Evolutionary conservation across 768 basidiomycete species (phyloP).

Genomic region (Suillus fuscotomentosus): DNA sequence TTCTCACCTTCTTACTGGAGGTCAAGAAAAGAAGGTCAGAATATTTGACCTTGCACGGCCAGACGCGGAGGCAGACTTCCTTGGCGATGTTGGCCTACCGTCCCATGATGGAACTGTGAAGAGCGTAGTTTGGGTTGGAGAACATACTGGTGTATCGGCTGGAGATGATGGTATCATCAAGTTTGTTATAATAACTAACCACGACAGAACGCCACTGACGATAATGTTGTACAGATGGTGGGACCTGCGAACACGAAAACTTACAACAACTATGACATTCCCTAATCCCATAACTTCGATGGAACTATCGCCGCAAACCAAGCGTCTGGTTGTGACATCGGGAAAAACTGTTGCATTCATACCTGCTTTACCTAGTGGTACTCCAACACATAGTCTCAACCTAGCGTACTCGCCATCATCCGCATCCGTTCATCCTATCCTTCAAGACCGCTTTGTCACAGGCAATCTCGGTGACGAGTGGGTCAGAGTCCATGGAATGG

Average conservation of each 20-base stretch:
- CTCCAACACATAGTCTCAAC: constrained; percentile 70
- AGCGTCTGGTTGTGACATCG: constrained; percentile 84
- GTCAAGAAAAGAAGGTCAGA: constrained; percentile 96
- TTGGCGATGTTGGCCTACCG: constrained; percentile 55
- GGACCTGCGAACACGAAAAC: constrained; percentile 80
- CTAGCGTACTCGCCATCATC: constrained; percentile 89
- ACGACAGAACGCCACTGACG: constrained; percentile 11
- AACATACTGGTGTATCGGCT: constrained; percentile 83
- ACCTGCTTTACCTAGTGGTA: constrained; percentile 62
- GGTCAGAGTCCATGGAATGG: constrained; percentile 91
- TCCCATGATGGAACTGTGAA: constrained; percentile 90
- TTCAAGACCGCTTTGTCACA: constrained; percentile 88
- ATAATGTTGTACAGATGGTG: constrained; percentile 70
- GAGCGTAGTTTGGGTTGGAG: constrained; percentile 92
- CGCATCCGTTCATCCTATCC: constrained; percentile 89
- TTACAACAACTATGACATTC: constrained; percentile 71
- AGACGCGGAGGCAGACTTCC: constrained; percentile 83
- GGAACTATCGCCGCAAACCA: constrained; percentile 83
- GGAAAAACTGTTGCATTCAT: constrained; percentile 94
- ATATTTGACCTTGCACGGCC: constrained; percentile 88
- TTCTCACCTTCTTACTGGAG: constrained; percentile 80
- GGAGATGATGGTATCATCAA: constrained; percentile 92
- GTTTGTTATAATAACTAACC: constrained; percentile 40
- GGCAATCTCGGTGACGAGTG: constrained; percentile 91
- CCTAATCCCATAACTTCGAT: constrained; percentile 87